Evolutionary conservation across 140 eudicot species (phyloP), one percentile per base, ranked within the genome.

Genomic region (Erigeron philadelphicus): DNA sequence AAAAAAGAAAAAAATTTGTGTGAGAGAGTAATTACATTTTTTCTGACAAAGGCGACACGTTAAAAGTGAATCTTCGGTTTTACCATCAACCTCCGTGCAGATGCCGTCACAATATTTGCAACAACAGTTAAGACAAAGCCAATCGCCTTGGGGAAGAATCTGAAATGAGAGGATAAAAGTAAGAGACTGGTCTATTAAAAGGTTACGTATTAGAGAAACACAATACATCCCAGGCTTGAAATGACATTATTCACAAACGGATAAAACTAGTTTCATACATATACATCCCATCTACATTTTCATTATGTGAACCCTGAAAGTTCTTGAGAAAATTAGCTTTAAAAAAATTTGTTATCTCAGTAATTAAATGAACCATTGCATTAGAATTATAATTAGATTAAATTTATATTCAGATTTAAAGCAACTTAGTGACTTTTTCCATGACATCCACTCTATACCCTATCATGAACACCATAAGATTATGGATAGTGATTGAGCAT

Each of bases 101-200:
- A 79, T 80, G 42, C 60, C 60, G 35, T 86, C 87, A 82, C 96
- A 90, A 65, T 81, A 85, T 84, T 85, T 90, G 82, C 97, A 90
- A 23, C 80, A 76, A 75, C 96, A 90, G 67, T 90, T 89, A 59
- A 90, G 90, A 56, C 97, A 90, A 58, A 80, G 90, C 97, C 97
- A 90, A 85, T 90, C 97, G 67, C 90, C 97, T 49, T 77, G 73
- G 0, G 97, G 97, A 81, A 90, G 90, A 79, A 72, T 77, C 97
- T 90, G 85, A 72, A 88, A 65, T 23, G 54, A 73, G 60, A 78
- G 45, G 35, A 41, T 21, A 73, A 43, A 82, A 6, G 67, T 64
- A 35, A 58, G 64, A 49, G 8, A 38, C 41, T 56, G 40, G 15
- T 9, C 5, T 56, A 8, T 3, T 56, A 17, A 12, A 10, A 19